Base-by-base conservation (phyloP, 1,139 yeast species). In the Yamadazyma dushanensis region DNA sequence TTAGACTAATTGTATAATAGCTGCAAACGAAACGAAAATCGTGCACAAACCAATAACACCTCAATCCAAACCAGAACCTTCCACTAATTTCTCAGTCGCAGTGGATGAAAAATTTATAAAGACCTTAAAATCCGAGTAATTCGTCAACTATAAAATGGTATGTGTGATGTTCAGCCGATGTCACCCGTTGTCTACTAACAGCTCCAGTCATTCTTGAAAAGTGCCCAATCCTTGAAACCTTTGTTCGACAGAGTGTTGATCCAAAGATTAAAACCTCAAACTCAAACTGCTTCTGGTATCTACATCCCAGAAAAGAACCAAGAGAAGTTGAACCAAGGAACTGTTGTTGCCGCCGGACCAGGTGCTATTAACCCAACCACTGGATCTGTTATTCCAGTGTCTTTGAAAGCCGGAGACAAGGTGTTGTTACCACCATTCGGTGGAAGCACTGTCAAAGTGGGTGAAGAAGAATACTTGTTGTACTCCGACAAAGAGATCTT, bases 291-390 rank as follows among this genome's bases (percentile, higher is more conserved):
- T 38, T 83, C 95, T 31, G 98, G 98, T 56, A 80, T 92, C 58
- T 88, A 81, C 72, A 85, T 92, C 49, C 98, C 98, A 46, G 98
- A 92, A 70, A 88, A 88, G 74, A 89, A 90, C 73, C 95, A 84
- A 54, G 94, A 88, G 66, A 92, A 92, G 71, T 78, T 88, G 61
- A 86, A 86, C 73, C 78, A 81, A 58, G 95, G 83, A 38, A 80
- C 80, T 36, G 94, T 85, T 39, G 62, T 85, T 51, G 86, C 94
- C 44, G 82, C 86, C 47, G 95, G 95, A 45, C 92, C 95, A 37
- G 96, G 96, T 51, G 68, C 78, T 41, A 79, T 81, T 50, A 70
- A 76, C 51, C 76, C 78, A 47, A 54, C 63, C 40, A 64, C 70
- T 32, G 97, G 97, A 44, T 70, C 80, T 55, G 63, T 80, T 43